Conservation (phyloP, 1,284 basidiomycete genomes). For the Cutaneotrichosporon sp. region DNA sequence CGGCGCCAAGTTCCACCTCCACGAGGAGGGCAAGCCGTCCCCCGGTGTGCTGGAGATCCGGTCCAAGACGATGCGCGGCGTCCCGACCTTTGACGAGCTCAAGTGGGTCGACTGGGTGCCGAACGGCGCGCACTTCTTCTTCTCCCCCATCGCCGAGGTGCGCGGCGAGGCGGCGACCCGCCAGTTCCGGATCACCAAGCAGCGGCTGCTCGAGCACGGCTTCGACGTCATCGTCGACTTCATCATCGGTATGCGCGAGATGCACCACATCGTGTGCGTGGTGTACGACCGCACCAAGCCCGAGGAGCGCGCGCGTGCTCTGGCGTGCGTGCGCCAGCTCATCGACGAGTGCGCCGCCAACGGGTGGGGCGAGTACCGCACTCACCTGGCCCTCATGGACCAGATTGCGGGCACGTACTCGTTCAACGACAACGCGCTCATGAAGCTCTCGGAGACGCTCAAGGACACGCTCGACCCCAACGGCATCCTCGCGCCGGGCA, state of each 20-base stretch:
- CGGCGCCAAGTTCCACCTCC: slow-evolving; percentile 16
- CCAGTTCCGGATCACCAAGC: slow-evolving; percentile 13
- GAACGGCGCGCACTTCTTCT: slow-evolving; percentile 19
- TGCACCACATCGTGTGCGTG: slow-evolving; percentile 22
- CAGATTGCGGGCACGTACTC: slow-evolving; percentile 29
- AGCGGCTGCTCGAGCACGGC: slow-evolving; percentile 8
- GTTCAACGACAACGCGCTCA: slow-evolving; percentile 34
- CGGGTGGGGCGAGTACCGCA: slow-evolving; percentile 39
- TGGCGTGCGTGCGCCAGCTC: slow-evolving; percentile 23
- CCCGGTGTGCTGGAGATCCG: slow-evolving; percentile 16
- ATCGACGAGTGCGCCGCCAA: slow-evolving; percentile 33
- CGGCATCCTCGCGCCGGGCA: slow-evolving; percentile 40
- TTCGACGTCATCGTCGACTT: slow-evolving; percentile 20
- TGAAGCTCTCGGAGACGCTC: slow-evolving; percentile 31
- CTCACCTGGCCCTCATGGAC: slow-evolving; percentile 31
- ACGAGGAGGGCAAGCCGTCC: slow-evolving; percentile 11
- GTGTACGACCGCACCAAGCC: slow-evolving; percentile 34
- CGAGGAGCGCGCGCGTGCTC: slow-evolving; percentile 28
- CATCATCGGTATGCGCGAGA: slow-evolving; percentile 18
- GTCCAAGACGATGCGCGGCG: slow-evolving; percentile 13
- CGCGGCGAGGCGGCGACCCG: slow-evolving; percentile 10
- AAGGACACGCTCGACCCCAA: slow-evolving; percentile 44
- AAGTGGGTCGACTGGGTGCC: slow-evolving; percentile 19
- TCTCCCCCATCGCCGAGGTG: slow-evolving; percentile 17
- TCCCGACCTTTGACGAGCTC: slow-evolving; percentile 18